These are phyloP conservation scores for Solanum dulcamara DNA, from an alignment of 257 asterid genomes.

Conservation along the genomic window DNA sequence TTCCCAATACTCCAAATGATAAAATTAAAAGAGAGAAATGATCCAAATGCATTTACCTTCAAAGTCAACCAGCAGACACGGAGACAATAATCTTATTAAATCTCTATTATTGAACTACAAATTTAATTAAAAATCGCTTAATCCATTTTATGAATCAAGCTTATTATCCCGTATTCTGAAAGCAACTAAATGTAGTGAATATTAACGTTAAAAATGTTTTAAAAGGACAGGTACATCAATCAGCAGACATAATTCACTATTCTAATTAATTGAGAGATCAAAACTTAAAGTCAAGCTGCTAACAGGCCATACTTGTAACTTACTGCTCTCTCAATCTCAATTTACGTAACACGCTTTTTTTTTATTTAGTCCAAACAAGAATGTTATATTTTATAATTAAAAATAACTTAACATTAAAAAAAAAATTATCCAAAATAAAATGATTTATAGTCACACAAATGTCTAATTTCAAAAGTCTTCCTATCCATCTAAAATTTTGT, in stretches of 20 bases:
- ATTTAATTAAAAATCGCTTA: not conserved
- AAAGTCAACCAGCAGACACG: not conserved
- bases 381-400: not conserved
- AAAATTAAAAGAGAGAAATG: not conserved
- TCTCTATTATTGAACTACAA: not conserved
- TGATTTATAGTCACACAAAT: too few relatives aligned
- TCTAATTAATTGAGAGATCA: not conserved
- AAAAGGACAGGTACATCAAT: not conserved
- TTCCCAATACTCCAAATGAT: not conserved
- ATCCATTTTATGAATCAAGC: not conserved
- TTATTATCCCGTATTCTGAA: slow-evolving; percentile 11
- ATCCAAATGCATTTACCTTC: not conserved
- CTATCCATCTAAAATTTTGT: not conserved
- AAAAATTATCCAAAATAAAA: too few relatives aligned
- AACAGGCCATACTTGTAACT: not conserved
- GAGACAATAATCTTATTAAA: not conserved
- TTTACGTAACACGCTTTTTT: not conserved
- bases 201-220: not conserved
- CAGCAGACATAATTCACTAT: not conserved
- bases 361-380: not conserved
- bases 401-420: too few relatives aligned
- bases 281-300: not conserved
- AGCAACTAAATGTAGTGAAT: slow-evolving; percentile 24
- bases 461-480: too few relatives aligned
- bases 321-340: not conserved